These are phyloP conservation scores for Myxozyma neotropica DNA, from an alignment of 805 yeast genomes.

Conservation along the genomic window DNA sequence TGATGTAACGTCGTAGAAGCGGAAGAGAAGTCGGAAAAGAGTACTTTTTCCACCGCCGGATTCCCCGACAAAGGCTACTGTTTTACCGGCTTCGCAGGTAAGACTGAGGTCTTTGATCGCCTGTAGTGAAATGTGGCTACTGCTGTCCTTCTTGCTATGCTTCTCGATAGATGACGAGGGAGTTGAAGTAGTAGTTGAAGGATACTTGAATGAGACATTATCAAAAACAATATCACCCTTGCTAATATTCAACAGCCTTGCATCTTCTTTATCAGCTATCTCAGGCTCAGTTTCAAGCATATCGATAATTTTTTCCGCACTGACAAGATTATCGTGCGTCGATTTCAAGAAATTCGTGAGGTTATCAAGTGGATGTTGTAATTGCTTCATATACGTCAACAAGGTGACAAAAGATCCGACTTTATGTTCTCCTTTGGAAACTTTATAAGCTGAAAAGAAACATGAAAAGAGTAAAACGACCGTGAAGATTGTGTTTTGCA, in stretches of 20 bases:
- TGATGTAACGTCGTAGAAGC: slow-evolving; percentile 76
- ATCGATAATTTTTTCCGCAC: slow-evolving; percentile 26
- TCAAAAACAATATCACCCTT: slow-evolving; percentile 53
- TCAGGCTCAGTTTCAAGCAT: slow-evolving; percentile 28
- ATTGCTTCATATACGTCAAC: slow-evolving; percentile 30
- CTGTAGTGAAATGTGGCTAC: too few relatives aligned
- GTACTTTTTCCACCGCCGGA: slow-evolving; percentile 96
- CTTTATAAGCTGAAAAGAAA: slow-evolving; percentile 26
- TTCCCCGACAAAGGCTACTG: slow-evolving; percentile 92
- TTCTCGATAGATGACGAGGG: too few relatives aligned
- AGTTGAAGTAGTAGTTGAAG: slow-evolving; percentile 59
- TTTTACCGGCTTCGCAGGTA: slow-evolving; percentile 73
- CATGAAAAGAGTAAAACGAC: slow-evolving; percentile 20
- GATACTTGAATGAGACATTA: slow-evolving; percentile 66
- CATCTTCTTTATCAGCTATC: slow-evolving; percentile 17
- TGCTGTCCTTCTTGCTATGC: neutral
- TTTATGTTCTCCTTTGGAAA: slow-evolving; percentile 15
- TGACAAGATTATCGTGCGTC: slow-evolving; percentile 27
- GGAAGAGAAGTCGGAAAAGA: slow-evolving; percentile 69
- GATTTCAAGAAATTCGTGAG: slow-evolving; percentile 24
- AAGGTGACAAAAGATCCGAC: slow-evolving; percentile 31
- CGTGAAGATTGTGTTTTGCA: slow-evolving; percentile 29
- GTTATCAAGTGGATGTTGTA: slow-evolving; percentile 31
- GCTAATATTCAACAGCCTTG: neutral
- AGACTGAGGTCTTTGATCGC: slow-evolving; percentile 66